Percentiles rank a stretch among this genome's conserved stretches.
Conservation (phyloP, 2,329 filamentous ascomycete genomes). For the Onygena corvina region DNA sequence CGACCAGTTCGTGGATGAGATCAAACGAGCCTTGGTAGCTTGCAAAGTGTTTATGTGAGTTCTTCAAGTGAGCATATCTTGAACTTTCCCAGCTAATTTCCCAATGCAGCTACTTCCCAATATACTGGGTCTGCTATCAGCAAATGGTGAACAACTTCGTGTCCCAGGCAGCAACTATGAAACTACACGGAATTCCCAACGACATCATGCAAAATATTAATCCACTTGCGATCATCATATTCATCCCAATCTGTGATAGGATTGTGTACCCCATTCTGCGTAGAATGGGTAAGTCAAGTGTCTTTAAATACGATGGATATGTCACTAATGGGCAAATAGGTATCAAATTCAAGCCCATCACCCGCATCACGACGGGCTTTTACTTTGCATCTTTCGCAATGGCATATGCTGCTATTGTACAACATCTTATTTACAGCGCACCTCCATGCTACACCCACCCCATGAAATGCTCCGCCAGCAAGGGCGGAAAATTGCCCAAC, state of each 20-base stretch:
- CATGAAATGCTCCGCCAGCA: constrained; percentile 23
- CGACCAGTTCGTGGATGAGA: constrained; percentile 58
- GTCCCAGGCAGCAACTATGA: constrained; percentile 50
- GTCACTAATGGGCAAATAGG: constrained; percentile 22
- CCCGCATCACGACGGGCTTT: constrained; percentile 62
- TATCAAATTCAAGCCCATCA: constrained; percentile 61
- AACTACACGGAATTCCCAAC: constrained; percentile 60
- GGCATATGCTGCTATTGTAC: constrained; percentile 48
- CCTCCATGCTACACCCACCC: constrained; percentile 41
- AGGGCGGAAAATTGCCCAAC: constrained; percentile 29
- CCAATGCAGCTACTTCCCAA: constrained; percentile 38
- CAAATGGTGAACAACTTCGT: constrained; percentile 57
- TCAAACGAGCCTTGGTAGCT: constrained; percentile 52
- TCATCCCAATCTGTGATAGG: constrained; percentile 59
- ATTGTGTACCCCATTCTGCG: constrained; percentile 57
- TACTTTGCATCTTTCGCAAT: constrained; percentile 50
- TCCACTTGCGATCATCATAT: constrained; percentile 61
- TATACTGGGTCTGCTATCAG: constrained; percentile 57
- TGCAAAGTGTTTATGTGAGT: constrained; percentile 58
- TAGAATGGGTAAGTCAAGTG: constrained; percentile 29
- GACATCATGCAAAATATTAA: constrained; percentile 66
- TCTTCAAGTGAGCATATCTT: not conserved
- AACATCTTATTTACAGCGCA: constrained; percentile 43
- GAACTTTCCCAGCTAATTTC: not conserved
- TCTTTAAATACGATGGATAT: not conserved